phyloP scores from a whole-genome alignment of 2,329 filamentous ascomycete genomes.

The Epichloe brachyelytri region DNA sequence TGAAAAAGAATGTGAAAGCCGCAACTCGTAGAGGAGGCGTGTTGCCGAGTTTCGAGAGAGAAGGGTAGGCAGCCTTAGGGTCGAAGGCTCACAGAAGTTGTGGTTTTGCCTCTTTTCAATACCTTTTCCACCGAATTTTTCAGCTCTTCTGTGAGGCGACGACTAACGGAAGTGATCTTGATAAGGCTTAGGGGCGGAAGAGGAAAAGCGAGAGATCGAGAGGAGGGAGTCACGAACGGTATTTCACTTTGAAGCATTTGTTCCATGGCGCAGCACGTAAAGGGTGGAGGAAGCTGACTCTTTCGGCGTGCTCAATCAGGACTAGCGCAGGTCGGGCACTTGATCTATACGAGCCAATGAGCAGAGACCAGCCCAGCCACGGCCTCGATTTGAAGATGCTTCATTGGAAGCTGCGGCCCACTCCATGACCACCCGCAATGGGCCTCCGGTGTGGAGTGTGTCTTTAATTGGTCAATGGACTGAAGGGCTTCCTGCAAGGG shows the following conservation, averaged over 20 bases:
- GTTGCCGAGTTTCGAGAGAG: background rate
- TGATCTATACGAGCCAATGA: conserved; percentile 17
- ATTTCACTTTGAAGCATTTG: conserved; percentile 19
- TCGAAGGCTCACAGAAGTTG: background rate
- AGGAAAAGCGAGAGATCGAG: conserved; percentile 8
- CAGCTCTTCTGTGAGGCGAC: background rate
- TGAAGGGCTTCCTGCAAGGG: conserved; percentile 7
- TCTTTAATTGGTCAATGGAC: conserved; percentile 21
- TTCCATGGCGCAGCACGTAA: conserved; percentile 19
- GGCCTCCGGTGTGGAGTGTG: conserved; percentile 22
- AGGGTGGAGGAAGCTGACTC: conserved; percentile 21
- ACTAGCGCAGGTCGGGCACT: conserved; percentile 16
- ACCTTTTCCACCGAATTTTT: background rate
- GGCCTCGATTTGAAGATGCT: conserved; percentile 1
- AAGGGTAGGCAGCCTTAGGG: background rate
- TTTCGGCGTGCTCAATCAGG: conserved; percentile 31
- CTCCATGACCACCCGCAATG: conserved; percentile 11
- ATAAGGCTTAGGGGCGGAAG: conserved; percentile 6
- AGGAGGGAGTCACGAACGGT: conserved; percentile 20
- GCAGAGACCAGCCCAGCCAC: background rate
- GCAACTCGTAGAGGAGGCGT: background rate
- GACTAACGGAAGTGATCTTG: background rate
- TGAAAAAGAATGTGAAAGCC: background rate
- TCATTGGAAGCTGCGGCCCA: conserved; percentile 16
- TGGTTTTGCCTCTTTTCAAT: background rate